phyloP scores from a whole-genome alignment of 2,329 filamentous ascomycete species.

The Aquanectria penicillioides region DNA sequence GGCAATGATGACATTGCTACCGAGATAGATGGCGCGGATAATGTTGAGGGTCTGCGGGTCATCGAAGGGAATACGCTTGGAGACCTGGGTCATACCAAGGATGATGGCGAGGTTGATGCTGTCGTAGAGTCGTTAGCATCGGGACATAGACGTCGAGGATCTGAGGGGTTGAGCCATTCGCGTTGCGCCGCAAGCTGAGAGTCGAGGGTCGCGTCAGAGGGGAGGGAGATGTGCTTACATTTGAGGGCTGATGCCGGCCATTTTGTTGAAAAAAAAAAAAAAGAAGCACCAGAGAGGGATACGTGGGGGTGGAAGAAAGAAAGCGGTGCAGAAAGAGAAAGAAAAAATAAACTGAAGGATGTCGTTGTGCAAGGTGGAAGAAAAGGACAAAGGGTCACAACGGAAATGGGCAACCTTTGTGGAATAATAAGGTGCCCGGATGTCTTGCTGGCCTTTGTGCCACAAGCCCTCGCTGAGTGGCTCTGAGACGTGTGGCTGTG shows the following conservation, averaged over 20 bases:
- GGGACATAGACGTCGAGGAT: constrained; percentile 1
- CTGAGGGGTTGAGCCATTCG: constrained; percentile 29
- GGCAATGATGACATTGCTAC: constrained; percentile 83
- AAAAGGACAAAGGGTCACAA: constrained; percentile 30
- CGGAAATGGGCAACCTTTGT: constrained; percentile 25
- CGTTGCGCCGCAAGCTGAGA: constrained; percentile 17
- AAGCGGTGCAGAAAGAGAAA: constrained; percentile 8
- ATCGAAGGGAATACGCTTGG: constrained; percentile 95
- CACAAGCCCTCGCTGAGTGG: constrained; percentile 12
- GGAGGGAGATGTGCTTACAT: constrained; percentile 59
- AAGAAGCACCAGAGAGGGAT: constrained; percentile 11
- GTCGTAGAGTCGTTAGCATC: constrained; percentile 41
- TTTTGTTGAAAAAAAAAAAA: constrained; percentile 59
- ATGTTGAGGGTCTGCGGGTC: constrained; percentile 72
- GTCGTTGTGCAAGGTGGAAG: constrained; percentile 20
- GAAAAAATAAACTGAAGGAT: constrained; percentile 9
- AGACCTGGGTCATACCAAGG: constrained; percentile 97
- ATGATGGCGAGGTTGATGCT: constrained; percentile 96
- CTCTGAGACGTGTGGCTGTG: constrained; percentile 14
- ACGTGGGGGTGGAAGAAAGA: constrained; percentile 11
- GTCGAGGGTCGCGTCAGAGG: constrained; percentile 6
- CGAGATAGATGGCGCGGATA: constrained; percentile 64
- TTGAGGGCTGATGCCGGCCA: constrained; percentile 71
- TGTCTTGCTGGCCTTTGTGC: constrained; percentile 43
- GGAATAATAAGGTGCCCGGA: constrained; percentile 15